A percentile compares a stretch with the other conserved stretches of the same genome.
phyloP scores from a whole-genome alignment of 2,329 filamentous ascomycete species.

The Colletotrichum gigasporum region DNA sequence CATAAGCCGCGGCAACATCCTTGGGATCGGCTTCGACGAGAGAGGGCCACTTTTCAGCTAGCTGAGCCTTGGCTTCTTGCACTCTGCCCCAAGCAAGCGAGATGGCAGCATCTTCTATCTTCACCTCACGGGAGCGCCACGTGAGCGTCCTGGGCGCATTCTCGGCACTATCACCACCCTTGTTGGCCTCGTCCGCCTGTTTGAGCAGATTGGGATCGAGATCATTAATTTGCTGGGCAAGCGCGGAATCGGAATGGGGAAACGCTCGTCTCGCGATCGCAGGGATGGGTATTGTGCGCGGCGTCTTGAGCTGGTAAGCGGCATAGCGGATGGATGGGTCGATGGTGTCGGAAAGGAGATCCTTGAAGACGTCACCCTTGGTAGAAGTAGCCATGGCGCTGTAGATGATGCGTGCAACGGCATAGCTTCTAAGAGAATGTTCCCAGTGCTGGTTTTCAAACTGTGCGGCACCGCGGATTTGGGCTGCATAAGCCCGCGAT shows the following conservation, averaged over 20 bases:
- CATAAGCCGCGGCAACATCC: constrained; percentile 87
- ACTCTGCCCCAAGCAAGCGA: constrained; percentile 83
- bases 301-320: constrained; percentile 89
- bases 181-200: constrained; percentile 61
- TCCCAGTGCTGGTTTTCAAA: constrained; percentile 94
- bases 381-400: constrained; percentile 72
- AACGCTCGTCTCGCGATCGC: constrained; percentile 84
- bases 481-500: constrained; percentile 82
- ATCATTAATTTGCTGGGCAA: constrained; percentile 75
- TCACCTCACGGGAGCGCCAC: constrained; percentile 87
- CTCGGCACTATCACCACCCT: constrained; percentile 58
- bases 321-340: constrained; percentile 95
- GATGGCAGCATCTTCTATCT: constrained; percentile 92
- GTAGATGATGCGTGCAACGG: constrained; percentile 84
- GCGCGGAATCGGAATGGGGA: constrained; percentile 67
- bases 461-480: constrained; percentile 78
- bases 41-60: constrained; percentile 59
- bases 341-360: constrained; percentile 84
- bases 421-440: constrained; percentile 77
- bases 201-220: constrained; percentile 75
- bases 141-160: constrained; percentile 78
- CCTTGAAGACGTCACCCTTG: constrained; percentile 84
- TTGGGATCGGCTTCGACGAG: constrained; percentile 57
- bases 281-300: constrained; percentile 83
- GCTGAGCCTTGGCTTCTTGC: constrained; percentile 58